These are phyloP conservation scores for Candida smagusa DNA, from an alignment of 1,139 yeast species.

Conservation along the genomic window DNA sequence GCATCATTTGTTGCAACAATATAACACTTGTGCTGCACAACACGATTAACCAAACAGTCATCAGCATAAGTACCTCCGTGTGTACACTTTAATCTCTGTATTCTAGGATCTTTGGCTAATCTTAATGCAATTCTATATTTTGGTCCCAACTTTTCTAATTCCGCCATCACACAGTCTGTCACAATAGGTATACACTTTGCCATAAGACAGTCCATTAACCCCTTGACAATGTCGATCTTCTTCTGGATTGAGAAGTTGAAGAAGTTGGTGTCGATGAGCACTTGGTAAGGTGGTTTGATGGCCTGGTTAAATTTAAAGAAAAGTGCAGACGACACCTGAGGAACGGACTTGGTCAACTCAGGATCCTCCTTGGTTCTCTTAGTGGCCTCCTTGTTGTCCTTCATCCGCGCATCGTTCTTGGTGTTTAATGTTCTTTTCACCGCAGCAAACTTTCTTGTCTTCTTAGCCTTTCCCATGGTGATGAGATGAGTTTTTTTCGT, in stretches of 20 bases:
- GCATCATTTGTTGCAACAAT: conserved; percentile 98
- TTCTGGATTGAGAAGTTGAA: conserved; percentile 94
- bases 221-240: conserved; percentile 87
- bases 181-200: conserved; percentile 95
- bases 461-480: conserved; percentile 91
- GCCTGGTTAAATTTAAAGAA: conserved; percentile 94
- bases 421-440: conserved; percentile 77
- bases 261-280: conserved; percentile 91
- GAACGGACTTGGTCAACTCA: conserved; percentile 78
- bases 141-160: conserved; percentile 92
- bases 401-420: conserved; percentile 62
- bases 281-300: conserved; percentile 95
- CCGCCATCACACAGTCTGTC: conserved; percentile 98
- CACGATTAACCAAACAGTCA: conserved; percentile 91
- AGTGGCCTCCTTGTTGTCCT: conserved; percentile 19
- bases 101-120: conserved; percentile 90
- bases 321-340: conserved; percentile 93
- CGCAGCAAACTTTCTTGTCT: conserved; percentile 93
- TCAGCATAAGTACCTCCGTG: conserved; percentile 98
- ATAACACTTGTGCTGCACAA: conserved; percentile 92
- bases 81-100: conserved; percentile 79
- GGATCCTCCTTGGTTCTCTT: conserved; percentile 51
- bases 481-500: too few species aligned
- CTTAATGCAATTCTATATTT: conserved; percentile 89
- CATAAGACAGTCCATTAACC: conserved; percentile 91